phyloP scores from a whole-genome alignment of 257 asterid species.

The Scutellaria minor region DNA sequence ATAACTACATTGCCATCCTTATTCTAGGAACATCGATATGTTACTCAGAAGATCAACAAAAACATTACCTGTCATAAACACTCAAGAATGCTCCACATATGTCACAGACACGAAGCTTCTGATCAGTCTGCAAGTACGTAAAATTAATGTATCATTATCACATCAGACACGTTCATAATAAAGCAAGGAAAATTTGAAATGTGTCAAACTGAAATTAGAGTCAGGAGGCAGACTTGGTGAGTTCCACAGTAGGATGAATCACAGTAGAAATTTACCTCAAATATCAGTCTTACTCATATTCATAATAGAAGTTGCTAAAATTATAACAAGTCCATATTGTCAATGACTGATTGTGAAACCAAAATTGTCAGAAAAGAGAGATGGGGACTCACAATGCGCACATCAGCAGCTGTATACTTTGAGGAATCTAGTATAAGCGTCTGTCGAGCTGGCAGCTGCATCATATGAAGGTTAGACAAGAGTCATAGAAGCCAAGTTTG shows the following conservation, averaged over 20 bases:
- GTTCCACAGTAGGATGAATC: no score
- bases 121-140: no score
- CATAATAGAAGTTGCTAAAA: no score
- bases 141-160: no score
- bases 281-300: no score
- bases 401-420: conserved; percentile 91
- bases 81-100: no score
- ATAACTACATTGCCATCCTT: conserved; percentile 49
- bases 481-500: conserved; percentile 25
- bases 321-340: conserved; percentile 6
- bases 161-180: no score
- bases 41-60: conserved; percentile 26
- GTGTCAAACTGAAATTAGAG: no score
- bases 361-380: conserved; percentile 13
- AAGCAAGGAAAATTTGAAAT: no score
- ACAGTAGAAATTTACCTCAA: no score
- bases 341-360: not conserved
- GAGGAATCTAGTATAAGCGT: conserved; percentile 68
- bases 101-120: no score
- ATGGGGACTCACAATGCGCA: conserved; percentile 73
- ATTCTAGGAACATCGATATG: conserved; percentile 26
- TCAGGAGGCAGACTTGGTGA: no score
- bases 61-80: conserved; percentile 81
- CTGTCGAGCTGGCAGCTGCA: conserved; percentile 77
- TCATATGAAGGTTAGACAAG: conserved; percentile 17